phyloP scores from a whole-genome alignment of 2,329 filamentous ascomycete genomes.

The Fusarium dlaminii region DNA sequence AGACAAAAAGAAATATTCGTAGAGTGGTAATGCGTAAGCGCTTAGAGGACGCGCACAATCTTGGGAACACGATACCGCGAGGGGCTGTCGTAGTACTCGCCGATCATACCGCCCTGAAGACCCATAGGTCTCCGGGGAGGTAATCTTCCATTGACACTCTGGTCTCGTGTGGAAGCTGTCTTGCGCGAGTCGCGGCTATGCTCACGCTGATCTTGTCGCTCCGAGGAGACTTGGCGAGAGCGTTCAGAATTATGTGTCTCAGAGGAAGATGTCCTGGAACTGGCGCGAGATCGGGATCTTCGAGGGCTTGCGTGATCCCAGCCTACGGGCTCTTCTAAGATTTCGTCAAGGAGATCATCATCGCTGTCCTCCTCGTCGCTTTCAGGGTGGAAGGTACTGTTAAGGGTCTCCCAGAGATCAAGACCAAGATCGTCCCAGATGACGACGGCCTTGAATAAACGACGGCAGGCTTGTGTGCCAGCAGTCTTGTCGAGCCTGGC shows the following conservation, averaged over 20 bases:
- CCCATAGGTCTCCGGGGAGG: conserved; percentile 19
- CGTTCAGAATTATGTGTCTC: conserved; percentile 24
- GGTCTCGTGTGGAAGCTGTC: conserved; percentile 10
- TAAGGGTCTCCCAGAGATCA: conserved; percentile 47
- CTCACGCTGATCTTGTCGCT: conserved; percentile 24
- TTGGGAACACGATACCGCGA: conserved; percentile 36
- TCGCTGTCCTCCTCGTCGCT: conserved; percentile 17
- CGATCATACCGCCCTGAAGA: conserved; percentile 31
- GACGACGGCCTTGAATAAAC: conserved; percentile 51
- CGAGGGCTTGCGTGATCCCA: conserved; percentile 23
- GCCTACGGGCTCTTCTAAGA: conserved; percentile 22
- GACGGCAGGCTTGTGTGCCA: conserved; percentile 49
- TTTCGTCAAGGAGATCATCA: conserved; percentile 26
- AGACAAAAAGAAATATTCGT: conserved; percentile 15
- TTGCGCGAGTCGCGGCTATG: conserved; percentile 26
- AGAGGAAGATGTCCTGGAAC: conserved; percentile 26
- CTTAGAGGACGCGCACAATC: conserved; percentile 33
- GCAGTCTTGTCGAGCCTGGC: conserved; percentile 47
- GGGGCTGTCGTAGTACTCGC: conserved; percentile 38
- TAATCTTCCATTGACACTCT: conserved; percentile 11
- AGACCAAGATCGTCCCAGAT: conserved; percentile 52
- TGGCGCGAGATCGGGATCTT: conserved; percentile 27
- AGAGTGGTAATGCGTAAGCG: neutral
- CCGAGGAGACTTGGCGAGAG: conserved; percentile 29
- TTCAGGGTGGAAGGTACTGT: conserved; percentile 19